These are phyloP conservation scores for Coffea canephora DNA, from an alignment of 257 asterid species.

Conservation along the genomic window DNA sequence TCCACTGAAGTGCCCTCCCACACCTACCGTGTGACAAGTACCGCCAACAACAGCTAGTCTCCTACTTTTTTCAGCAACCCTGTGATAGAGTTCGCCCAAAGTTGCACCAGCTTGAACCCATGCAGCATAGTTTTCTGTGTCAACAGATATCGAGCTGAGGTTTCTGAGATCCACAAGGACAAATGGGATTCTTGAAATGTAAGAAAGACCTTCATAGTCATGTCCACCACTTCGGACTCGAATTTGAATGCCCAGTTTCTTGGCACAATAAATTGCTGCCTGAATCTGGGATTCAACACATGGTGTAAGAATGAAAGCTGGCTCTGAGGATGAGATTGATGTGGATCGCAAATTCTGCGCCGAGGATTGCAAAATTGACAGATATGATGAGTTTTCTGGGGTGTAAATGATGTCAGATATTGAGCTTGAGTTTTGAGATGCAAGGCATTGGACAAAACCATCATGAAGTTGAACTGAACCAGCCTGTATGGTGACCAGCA, in stretches of 20 bases:
- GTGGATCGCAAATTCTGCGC: slow-evolving; percentile 1
- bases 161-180: neutral
- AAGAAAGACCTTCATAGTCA: neutral
- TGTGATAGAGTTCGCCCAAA: neutral
- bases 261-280: neutral
- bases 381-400: slow-evolving; percentile 1
- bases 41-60: neutral
- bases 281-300: neutral
- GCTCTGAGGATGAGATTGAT: neutral
- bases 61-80: neutral
- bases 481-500: neutral
- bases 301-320: neutral
- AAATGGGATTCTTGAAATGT: neutral
- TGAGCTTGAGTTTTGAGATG: neutral
- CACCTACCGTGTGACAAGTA: neutral
- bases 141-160: neutral
- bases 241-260: neutral
- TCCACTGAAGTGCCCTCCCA: slow-evolving; percentile 3
- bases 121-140: neutral
- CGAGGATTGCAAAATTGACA: neutral
- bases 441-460: slow-evolving; percentile 11
- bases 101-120: slow-evolving; percentile 4
- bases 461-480: neutral
- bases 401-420: slow-evolving; percentile 2
- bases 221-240: slow-evolving; percentile 1